Evolutionary conservation across 2,329 filamentous ascomycete species (phyloP), one percentile per base, ranked within the genome.

Genomic region (Beauveria asiatica): DNA sequence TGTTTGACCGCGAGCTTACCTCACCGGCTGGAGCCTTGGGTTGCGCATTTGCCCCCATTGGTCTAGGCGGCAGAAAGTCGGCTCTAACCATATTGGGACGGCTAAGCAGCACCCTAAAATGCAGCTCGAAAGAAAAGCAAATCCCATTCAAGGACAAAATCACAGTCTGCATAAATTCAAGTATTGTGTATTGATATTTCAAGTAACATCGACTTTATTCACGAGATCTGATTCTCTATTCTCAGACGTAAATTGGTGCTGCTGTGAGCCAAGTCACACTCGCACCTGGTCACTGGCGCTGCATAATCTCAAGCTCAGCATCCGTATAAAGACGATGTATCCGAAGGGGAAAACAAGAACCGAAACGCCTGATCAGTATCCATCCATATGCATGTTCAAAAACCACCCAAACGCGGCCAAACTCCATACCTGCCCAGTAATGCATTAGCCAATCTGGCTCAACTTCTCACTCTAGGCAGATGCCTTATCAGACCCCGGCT

Each of bases 11-110:
- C 50, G 67, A 74, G 73, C 73, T 75, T 75, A 75, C 73, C 73
- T 75, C 73, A 75, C 69, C 67, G 66, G 67, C 65, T 73, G 72
- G 67, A 75, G 64, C 64, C 64, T 65, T 65, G 62, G 42, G 56
- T 53, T 53, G 59, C 59, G 51, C 51, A 27, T 49, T 39, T 48
- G 53, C 46, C 41, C 33, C 41, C 39, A 53, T 46, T 60, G 59
- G 52, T 54, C 54, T 49, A 58, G 23, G 53, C 27, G 61, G 61
- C 56, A 59, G 61, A 62, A 62, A 51, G 13, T 62, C 51, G 56
- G 61, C 42, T 25, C 51, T 57, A 61, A n/a, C 57, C 42, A 11
- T 23, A 48, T 59, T 59, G 7, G 49, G 33, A 59, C 39, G 7
- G 30, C 21, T 39, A 37, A 37, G 5, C 33, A 37, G 33, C 33